Percentiles rank a stretch among this genome's conserved stretches.
Conservation (phyloP, 106 monocot genomes). For the Dendrobium catenatum region DNA sequence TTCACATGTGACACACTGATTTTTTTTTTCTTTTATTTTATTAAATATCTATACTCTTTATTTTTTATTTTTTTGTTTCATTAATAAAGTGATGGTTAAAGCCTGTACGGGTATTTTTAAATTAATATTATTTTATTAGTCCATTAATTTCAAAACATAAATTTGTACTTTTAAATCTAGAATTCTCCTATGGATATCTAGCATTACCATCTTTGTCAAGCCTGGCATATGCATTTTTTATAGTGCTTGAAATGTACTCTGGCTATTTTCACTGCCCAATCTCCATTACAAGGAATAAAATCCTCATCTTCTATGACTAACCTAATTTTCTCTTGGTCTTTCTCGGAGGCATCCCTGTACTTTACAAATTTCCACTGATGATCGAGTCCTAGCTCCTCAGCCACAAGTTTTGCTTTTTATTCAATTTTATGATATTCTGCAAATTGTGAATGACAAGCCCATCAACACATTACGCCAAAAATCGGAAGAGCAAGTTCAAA, state of each 20-base stretch:
- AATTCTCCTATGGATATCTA: neutral
- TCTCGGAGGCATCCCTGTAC: slow-evolving; percentile 44
- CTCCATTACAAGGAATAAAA: slow-evolving; percentile 56
- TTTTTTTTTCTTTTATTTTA: neutral
- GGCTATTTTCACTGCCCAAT: slow-evolving; percentile 87
- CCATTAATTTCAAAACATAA: too few relatives aligned
- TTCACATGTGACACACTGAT: neutral
- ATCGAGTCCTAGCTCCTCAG: slow-evolving; percentile 52
- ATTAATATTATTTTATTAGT: too few relatives aligned
- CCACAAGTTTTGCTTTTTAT: slow-evolving; percentile 53
- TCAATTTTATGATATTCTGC: slow-evolving; percentile 84
- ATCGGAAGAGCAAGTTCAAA: neutral
- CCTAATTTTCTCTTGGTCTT: slow-evolving; percentile 47
- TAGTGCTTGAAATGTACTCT: neutral
- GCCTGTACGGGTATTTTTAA: too few relatives aligned
- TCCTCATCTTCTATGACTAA: slow-evolving; percentile 74
- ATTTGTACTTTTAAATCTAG: neutral
- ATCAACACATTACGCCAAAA: neutral
- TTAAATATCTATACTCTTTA: neutral
- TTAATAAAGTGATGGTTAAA: neutral
- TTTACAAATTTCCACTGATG: slow-evolving; percentile 59
- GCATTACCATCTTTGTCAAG: too few relatives aligned
- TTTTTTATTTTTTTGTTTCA: neutral
- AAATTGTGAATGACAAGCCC: neutral
- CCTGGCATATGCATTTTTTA: slow-evolving; percentile 14